Evolutionary conservation across 2,329 filamentous ascomycete genomes (phyloP), one percentile per base, ranked within the genome.

Genomic region (Xylaria sp.): DNA sequence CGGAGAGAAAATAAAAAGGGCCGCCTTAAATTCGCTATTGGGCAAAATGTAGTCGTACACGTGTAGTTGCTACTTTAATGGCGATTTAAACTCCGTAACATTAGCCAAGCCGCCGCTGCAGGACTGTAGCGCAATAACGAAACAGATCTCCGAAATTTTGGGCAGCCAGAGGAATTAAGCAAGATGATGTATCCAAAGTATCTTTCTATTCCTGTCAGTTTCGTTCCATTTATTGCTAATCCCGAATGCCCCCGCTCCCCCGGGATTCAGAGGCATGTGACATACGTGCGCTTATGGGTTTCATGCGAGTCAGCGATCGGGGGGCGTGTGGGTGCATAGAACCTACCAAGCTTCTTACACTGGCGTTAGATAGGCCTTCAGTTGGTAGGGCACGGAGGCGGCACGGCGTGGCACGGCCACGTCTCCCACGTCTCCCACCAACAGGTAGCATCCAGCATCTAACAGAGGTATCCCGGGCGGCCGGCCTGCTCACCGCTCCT

Each of bases 401-500:
- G n/a, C 39, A 59, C 20, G 39, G 48, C 41, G 50, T 30, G 23
- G 32, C 41, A 58, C 36, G 50, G 50, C 48, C 41, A 58, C 18
- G 20, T 28, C 43, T 50, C 32, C 48, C 41, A 58, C 18, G 20
- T 28, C 43, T 50, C 32, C 52, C 34, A 55, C 32, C 52, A 23
- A 20, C 50, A 60, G 41, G 9, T 62, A 63, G 63, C 63, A 63
- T 59, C 53, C 43, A 28, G 46, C 43, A 56, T 60, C 46, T 46
- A 41, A 50, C 41, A 63, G 39, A 43, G 62, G 50, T 41, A 63
- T 58, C 60, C 66, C 67, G 64, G 59, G 45, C 43, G 4, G 32
- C 39, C 60, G 41, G 52, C 20, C 57, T 61, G 48, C 62, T 67
- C 67, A 70, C 65, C 67, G 67, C 67, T 58, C 62, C 41, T 62